These are phyloP conservation scores for Crithidia sp. DNA, from an alignment of 208 protist genomes.

Conservation along the genomic window DNA sequence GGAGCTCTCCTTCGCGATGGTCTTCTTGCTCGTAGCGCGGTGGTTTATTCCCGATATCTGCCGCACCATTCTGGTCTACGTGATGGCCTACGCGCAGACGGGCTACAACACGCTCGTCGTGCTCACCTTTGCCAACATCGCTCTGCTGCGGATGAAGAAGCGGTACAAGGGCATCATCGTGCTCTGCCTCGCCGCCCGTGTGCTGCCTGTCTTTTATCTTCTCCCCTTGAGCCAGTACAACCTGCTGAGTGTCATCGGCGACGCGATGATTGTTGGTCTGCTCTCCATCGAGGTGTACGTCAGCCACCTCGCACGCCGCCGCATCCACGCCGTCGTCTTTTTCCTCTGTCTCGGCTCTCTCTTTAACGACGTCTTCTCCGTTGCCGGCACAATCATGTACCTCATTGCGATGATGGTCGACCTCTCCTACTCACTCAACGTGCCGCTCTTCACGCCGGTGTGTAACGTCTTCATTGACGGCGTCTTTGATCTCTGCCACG, in stretches of 20 bases:
- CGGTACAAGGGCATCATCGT: conserved; percentile 71
- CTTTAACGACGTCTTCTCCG: conserved; percentile 85
- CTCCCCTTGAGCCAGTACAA: conserved; percentile 76
- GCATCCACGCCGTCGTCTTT: conserved; percentile 87
- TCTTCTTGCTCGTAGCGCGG: conserved; percentile 62
- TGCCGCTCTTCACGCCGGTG: conserved; percentile 91
- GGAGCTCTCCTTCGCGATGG: conserved; percentile 76
- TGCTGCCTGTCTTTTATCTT: conserved; percentile 82
- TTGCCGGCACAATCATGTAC: conserved; percentile 74
- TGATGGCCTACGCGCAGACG: conserved; percentile 33
- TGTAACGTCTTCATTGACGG: conserved; percentile 93
- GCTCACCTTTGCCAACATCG: conserved; percentile 71
- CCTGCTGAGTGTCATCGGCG: conserved; percentile 78
- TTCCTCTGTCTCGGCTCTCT: conserved; percentile 85
- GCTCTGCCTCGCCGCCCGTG: conserved; percentile 62
- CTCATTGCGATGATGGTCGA: conserved; percentile 85
- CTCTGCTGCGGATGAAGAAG: conserved; percentile 66
- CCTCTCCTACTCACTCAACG: conserved; percentile 85
- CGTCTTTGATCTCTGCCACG: conserved; percentile 94
- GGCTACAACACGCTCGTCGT: conserved; percentile 59
- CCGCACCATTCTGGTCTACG: conserved; percentile 15
- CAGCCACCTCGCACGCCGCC: conserved; percentile 78
- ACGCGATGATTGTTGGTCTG: conserved; percentile 84
- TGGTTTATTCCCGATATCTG: conserved; percentile 49
- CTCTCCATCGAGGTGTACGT: conserved; percentile 90